These are phyloP conservation scores for Claviceps monticola DNA, from an alignment of 2,329 filamentous ascomycete genomes.

Conservation along the genomic window DNA sequence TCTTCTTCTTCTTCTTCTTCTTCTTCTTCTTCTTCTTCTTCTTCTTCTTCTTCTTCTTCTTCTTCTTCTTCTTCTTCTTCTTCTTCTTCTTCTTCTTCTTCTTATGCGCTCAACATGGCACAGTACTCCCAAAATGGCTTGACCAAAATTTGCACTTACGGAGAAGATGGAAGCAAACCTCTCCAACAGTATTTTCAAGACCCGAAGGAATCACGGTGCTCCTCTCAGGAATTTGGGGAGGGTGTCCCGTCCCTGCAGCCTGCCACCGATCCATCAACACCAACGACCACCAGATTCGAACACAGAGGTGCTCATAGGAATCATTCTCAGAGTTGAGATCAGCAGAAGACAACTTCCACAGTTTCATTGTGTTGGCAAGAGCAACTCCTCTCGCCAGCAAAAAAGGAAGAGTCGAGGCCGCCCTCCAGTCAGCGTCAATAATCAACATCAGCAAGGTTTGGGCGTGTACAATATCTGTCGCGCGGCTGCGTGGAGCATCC, in stretches of 20 bases:
- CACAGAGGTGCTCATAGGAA: conserved; percentile 45
- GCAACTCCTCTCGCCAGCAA: conserved; percentile 53
- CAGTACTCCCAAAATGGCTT: not conserved
- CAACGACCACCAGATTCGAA: conserved; percentile 59
- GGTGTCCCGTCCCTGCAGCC: conserved; percentile 50
- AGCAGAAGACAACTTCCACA: conserved; percentile 32
- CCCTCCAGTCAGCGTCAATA: conserved; percentile 44
- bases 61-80: too few species aligned
- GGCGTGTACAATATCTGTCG: conserved; percentile 43
- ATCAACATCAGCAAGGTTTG: conserved; percentile 54
- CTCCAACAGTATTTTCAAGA: conserved; percentile 46
- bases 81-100: not conserved
- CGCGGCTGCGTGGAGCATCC: conserved; percentile 22
- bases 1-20: too few species aligned
- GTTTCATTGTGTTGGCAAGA: conserved; percentile 49
- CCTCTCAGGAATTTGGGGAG: conserved; percentile 47
- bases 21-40: too few species aligned
- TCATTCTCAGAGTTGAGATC: conserved; percentile 39
- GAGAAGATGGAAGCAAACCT: conserved; percentile 48
- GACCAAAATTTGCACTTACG: conserved; percentile 31
- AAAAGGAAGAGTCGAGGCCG: conserved; percentile 32
- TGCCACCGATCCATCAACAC: conserved; percentile 63
- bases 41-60: too few species aligned
- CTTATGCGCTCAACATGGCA: not conserved
- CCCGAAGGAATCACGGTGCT: conserved; percentile 45